Percentiles rank a stretch among this genome's conserved stretches.
phyloP scores from a whole-genome alignment of 2,329 filamentous ascomycete species.

The Penicillium aurantiogriseum region DNA sequence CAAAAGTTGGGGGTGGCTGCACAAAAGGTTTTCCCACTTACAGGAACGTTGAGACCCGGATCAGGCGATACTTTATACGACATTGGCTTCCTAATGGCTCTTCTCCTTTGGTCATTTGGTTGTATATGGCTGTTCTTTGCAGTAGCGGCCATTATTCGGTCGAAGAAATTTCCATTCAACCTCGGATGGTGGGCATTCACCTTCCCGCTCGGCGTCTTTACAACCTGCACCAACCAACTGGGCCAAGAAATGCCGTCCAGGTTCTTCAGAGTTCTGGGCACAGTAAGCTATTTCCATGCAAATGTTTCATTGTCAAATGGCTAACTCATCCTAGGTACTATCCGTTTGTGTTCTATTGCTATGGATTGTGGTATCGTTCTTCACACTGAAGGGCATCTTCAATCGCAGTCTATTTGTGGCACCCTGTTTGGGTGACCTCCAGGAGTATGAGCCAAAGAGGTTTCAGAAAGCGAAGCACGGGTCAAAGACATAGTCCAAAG shows the following conservation, averaged over 20 bases:
- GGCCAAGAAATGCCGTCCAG: not conserved
- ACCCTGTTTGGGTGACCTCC: not conserved
- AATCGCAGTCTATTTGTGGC: not conserved
- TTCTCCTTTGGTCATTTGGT: not conserved
- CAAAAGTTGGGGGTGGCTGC: not conserved
- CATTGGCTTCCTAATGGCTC: not conserved
- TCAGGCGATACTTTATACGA: not conserved
- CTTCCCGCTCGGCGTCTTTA: not conserved
- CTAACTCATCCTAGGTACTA: not conserved
- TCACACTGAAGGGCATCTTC: not conserved
- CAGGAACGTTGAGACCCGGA: not conserved
- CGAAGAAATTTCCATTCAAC: not conserved
- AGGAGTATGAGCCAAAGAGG: not conserved
- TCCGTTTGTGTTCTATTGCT: not conserved
- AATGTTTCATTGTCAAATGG: not conserved
- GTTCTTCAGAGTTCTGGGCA: not conserved
- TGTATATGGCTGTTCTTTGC: not conserved
- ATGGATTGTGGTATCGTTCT: not conserved
- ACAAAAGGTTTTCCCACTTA: not conserved
- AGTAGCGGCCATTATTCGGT: not conserved
- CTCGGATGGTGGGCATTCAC: constrained; percentile 2
- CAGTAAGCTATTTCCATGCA: not conserved
- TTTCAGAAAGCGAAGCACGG: not conserved
- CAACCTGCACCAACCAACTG: not conserved
- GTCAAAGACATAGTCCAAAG: not conserved